Base-by-base conservation (phyloP, 2,329 filamentous ascomycete species). In the Hypoxylon sp. region DNA sequence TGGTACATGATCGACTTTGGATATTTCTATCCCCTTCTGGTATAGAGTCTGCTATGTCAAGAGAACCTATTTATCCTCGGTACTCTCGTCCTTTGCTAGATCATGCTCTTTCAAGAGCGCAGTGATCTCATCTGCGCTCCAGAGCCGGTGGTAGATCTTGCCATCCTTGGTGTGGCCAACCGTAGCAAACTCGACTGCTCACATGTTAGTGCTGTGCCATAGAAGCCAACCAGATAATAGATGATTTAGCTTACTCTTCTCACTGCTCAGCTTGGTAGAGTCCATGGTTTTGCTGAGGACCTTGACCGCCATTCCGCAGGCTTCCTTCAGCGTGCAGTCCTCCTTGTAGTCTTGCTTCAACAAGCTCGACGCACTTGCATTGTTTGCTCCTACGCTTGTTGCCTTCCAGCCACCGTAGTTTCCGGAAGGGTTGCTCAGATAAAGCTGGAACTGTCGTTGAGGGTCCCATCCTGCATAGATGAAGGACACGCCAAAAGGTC, bases 281-380 rank as follows among this genome's bases (percentile, higher is more conserved):
- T 99, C 95, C 96, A 99, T 99, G 4, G 95, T 99, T 88, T 99
- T 99, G 85, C 95, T 98, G 66, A 99, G 80, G 63, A 99, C 95
- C 85, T 99, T 99, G 75, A 99, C 95, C 9, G 95, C 95, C 83
- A 97, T 89, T 51, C 90, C 92, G 75, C 95, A 99, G 3, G 96
- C 95, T 81, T 99, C 95, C 81, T 97, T 91, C 73, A 99, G 78
- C 66, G 91, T 89, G 77, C 93, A 98, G 69, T 98, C 93, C 79
- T 99, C 95, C 83, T 98, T 97, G 82, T 99, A 99, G 77, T 99
- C 95, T 78, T 99, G 95, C 85, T 99, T 99, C 76, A 99, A 79
- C 77, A 99, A 78, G 78, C 92, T 97, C 78, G 97, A 93, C 8
- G 96, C 96, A 70, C 92, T 97, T 40, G 95, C 95, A 75, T 98